Evolutionary conservation across 768 basidiomycete genomes (phyloP).

Genomic region (Lactifluus echinatus): DNA sequence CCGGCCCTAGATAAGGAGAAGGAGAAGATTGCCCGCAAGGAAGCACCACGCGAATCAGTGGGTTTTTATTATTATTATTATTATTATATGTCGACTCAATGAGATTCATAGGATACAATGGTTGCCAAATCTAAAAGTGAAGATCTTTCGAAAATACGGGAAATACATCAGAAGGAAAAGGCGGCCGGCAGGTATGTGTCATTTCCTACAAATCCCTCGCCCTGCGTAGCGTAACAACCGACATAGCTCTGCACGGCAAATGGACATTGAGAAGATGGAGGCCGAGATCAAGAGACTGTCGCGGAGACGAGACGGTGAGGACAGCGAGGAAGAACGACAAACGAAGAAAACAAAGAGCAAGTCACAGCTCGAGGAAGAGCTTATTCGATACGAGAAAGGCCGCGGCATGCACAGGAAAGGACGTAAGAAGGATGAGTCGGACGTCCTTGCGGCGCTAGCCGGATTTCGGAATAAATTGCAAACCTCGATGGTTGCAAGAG

Average conservation of each 20-base stretch:
- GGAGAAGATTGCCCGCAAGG: neutral
- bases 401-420: slow-evolving; percentile 47
- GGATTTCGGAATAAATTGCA: slow-evolving; percentile 68
- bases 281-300: slow-evolving; percentile 74
- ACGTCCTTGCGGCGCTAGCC: slow-evolving; percentile 57
- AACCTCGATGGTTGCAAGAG: slow-evolving; percentile 25
- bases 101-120: slow-evolving; percentile 22
- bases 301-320: slow-evolving; percentile 47
- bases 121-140: slow-evolving; percentile 32
- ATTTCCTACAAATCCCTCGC: neutral
- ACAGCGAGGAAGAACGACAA: slow-evolving; percentile 58
- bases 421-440: slow-evolving; percentile 59
- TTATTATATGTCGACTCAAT: neutral
- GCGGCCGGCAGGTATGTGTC: slow-evolving; percentile 45
- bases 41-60: slow-evolving; percentile 5
- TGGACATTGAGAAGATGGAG: slow-evolving; percentile 84
- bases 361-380: slow-evolving; percentile 72
- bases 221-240: neutral
- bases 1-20: slow-evolving; percentile 8
- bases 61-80: too few species aligned
- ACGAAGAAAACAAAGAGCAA: slow-evolving; percentile 51
- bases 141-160: slow-evolving; percentile 66
- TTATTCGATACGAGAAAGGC: slow-evolving; percentile 69
- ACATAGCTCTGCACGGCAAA: slow-evolving; percentile 53
- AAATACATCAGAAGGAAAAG: slow-evolving; percentile 66